phyloP scores from a whole-genome alignment of 768 basidiomycete genomes.

The Strobilomyces dryophilus region DNA sequence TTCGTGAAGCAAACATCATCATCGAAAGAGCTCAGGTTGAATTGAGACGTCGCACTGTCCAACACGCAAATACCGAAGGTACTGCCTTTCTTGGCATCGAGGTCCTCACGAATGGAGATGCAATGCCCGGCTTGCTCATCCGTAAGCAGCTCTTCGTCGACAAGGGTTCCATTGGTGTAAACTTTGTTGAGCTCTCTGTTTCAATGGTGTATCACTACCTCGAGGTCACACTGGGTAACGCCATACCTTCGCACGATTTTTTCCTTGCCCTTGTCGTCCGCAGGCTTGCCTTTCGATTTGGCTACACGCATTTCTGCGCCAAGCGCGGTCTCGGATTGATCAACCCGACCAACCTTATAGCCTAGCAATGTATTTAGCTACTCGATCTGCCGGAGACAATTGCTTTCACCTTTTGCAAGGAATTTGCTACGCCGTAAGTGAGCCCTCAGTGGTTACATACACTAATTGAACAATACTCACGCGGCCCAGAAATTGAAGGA shows the following conservation, averaged over 20 bases:
- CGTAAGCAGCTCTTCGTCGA: constrained; percentile 82
- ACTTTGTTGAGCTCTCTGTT: constrained; percentile 88
- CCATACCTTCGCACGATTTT: constrained; percentile 82
- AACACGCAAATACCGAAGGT: constrained; percentile 87
- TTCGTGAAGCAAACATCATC: constrained; percentile 92
- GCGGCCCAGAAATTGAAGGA: constrained; percentile 92
- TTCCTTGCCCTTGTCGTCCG: constrained; percentile 56
- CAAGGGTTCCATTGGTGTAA: constrained; percentile 93
- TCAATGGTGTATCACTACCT: constrained; percentile 1
- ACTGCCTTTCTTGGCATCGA: constrained; percentile 35
- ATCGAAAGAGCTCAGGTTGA: constrained; percentile 83
- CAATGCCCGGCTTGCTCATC: constrained; percentile 97
- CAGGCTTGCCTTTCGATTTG: constrained; percentile 46
- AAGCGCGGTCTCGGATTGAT: constrained; percentile 94
- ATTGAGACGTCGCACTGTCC: constrained; percentile 94
- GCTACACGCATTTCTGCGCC: constrained; percentile 95
- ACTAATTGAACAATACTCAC: constrained; percentile 39
- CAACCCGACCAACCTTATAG: constrained; percentile 94
- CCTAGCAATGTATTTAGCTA: constrained; percentile 37
- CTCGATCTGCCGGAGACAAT: not conserved
- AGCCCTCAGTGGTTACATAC: constrained; percentile 4
- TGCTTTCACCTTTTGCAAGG: constrained; percentile 50
- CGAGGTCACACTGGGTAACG: not conserved
- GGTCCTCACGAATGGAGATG: constrained; percentile 74
- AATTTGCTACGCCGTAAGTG: constrained; percentile 54